Evolutionary conservation across 306 rosid species (phyloP).

Genomic region (Herpetospermum pedunculosum): DNA sequence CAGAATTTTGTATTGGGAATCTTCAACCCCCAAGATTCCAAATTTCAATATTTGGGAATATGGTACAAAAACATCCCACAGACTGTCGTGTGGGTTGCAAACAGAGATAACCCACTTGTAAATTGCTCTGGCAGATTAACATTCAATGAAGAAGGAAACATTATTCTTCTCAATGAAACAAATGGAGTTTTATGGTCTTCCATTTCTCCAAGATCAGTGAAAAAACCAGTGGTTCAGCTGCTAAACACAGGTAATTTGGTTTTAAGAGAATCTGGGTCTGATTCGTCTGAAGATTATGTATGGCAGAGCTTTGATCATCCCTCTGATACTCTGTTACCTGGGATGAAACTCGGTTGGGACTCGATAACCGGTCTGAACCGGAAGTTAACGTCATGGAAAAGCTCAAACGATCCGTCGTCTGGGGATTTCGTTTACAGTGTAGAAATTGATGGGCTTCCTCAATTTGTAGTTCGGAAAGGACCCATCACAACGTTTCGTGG

Average conservation of each 20-base stretch:
- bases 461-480: slow-evolving; percentile 25
- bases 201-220: slow-evolving; percentile 13
- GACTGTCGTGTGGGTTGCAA: slow-evolving; percentile 40
- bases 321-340: slow-evolving; percentile 33
- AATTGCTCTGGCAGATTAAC: slow-evolving; percentile 12
- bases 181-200: slow-evolving; percentile 23
- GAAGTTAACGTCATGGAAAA: slow-evolving; percentile 37
- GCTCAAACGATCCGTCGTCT: slow-evolving; percentile 24
- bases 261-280: slow-evolving; percentile 17
- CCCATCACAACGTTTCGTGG: slow-evolving; percentile 24
- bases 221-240: slow-evolving; percentile 19
- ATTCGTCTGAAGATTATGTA: slow-evolving; percentile 10
- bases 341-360: slow-evolving; percentile 39
- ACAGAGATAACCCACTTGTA: slow-evolving; percentile 24
- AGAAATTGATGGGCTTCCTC: slow-evolving; percentile 32
- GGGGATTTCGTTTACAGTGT: slow-evolving; percentile 28
- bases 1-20: slow-evolving; percentile 38
- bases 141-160: slow-evolving; percentile 21
- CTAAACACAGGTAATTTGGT: slow-evolving; percentile 39
- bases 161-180: slow-evolving; percentile 21
- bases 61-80: slow-evolving; percentile 23
- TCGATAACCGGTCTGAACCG: slow-evolving; percentile 30
- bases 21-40: slow-evolving; percentile 24
- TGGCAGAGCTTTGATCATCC: slow-evolving; percentile 58
- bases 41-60: slow-evolving; percentile 30